phyloP scores from a whole-genome alignment of 2,329 filamentous ascomycete species.

The Cryphonectria nitschkei region DNA sequence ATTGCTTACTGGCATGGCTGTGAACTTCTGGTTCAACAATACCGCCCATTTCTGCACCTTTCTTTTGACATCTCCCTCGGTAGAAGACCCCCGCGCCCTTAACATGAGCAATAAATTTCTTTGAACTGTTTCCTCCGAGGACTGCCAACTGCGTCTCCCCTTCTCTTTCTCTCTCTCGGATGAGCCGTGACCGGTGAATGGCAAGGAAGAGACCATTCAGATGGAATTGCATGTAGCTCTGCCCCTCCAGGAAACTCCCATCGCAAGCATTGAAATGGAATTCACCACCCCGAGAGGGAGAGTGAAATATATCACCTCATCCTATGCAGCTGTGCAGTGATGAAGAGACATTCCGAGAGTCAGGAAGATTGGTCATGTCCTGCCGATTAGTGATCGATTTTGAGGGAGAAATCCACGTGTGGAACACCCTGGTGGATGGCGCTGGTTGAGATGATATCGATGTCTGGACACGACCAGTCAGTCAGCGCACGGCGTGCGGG shows the following conservation, averaged over 20 bases:
- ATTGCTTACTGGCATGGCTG: neutral
- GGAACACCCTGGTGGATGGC: conserved; percentile 95
- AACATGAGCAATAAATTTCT: neutral
- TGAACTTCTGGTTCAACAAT: neutral
- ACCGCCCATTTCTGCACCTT: neutral
- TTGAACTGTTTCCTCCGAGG: neutral
- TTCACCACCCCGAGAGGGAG: too few species aligned
- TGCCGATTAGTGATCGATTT: conserved; percentile 62
- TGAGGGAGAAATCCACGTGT: conserved; percentile 94
- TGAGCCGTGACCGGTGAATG: neutral
- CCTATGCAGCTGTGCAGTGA: neutral
- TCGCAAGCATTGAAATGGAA: neutral
- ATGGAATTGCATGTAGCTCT: neutral
- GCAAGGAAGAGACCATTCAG: neutral
- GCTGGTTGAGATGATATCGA: conserved; percentile 95
- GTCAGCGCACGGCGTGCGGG: conserved; percentile 29
- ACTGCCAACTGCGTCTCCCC: neutral
- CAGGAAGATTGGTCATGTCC: neutral
- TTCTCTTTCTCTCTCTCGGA: neutral
- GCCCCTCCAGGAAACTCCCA: neutral
- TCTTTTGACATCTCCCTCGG: neutral
- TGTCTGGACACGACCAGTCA: conserved; percentile 55
- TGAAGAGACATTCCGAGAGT: neutral
- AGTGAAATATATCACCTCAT: neutral
- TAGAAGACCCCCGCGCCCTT: neutral